Evolutionary conservation across 225 moss, liverwort and hornwort species (phyloP).

Genomic region (Lunularia cruciata): DNA sequence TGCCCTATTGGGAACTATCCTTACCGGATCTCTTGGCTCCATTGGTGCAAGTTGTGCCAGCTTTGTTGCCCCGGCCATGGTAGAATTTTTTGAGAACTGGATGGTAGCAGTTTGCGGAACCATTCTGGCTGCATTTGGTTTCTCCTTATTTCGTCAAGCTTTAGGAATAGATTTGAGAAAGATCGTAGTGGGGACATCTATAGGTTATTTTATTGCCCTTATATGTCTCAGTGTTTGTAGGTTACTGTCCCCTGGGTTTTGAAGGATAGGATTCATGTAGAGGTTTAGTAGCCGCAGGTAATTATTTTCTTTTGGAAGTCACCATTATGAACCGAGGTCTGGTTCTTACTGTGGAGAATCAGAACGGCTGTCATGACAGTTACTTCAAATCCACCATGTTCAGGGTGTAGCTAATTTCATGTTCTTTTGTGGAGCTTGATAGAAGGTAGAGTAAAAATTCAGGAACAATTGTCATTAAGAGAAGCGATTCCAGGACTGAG

Average conservation of each 20-base stretch:
- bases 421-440: too few relatives aligned
- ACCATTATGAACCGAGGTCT: too few relatives aligned
- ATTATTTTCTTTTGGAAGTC: too few relatives aligned
- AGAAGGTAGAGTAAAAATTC: too few relatives aligned
- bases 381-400: too few relatives aligned
- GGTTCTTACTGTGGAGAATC: too few relatives aligned
- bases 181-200: constrained; percentile 55
- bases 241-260: constrained; percentile 34
- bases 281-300: too few relatives aligned
- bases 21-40: constrained; percentile 63
- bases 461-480: too few relatives aligned
- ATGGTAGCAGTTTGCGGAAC: constrained; percentile 69
- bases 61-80: constrained; percentile 42
- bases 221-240: constrained; percentile 42
- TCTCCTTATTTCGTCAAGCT: constrained; percentile 63
- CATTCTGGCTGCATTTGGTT: constrained; percentile 63
- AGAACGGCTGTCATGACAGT: too few relatives aligned
- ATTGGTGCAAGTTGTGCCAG: constrained; percentile 59
- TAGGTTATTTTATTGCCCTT: constrained; percentile 59
- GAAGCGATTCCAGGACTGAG: too few relatives aligned
- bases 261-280: constrained; percentile 12
- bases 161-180: constrained; percentile 58
- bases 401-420: too few relatives aligned
- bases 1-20: constrained; percentile 45
- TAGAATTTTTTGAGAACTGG: constrained; percentile 50